phyloP scores from a whole-genome alignment of 306 rosid genomes.

The Fragaria iinumae region DNA sequence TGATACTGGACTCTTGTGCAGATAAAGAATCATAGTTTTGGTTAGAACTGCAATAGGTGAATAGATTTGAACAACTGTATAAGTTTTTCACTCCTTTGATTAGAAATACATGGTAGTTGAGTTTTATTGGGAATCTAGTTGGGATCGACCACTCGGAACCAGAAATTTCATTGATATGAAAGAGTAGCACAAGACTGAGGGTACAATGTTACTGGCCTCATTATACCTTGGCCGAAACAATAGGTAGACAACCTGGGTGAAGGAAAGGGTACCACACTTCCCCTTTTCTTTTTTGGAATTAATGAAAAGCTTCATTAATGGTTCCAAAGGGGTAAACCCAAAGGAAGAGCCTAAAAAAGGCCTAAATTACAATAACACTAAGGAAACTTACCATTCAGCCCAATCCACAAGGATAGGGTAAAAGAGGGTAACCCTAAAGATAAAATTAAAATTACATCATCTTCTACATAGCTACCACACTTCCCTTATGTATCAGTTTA shows the following conservation, averaged over 20 bases:
- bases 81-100: background rate
- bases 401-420: no score
- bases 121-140: background rate
- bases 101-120: background rate
- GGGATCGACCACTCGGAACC: background rate
- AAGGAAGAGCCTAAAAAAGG: no score
- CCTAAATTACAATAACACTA: no score
- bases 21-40: background rate
- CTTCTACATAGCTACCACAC: no score
- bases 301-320: no score
- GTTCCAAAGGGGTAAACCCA: no score
- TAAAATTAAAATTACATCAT: no score
- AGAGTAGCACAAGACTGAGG: background rate
- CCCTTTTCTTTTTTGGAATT: no score
- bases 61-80: background rate
- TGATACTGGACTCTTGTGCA: background rate
- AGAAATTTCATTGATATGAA: background rate
- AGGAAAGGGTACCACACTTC: no score
- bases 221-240: background rate
- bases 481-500: background rate
- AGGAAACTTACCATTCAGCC: no score
- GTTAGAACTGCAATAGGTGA: background rate
- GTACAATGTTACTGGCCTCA: background rate
- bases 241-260: background rate
- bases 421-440: no score